Evolutionary conservation across 2,329 filamentous ascomycete genomes (phyloP).

Genomic region (Monosporascus cannonballus): DNA sequence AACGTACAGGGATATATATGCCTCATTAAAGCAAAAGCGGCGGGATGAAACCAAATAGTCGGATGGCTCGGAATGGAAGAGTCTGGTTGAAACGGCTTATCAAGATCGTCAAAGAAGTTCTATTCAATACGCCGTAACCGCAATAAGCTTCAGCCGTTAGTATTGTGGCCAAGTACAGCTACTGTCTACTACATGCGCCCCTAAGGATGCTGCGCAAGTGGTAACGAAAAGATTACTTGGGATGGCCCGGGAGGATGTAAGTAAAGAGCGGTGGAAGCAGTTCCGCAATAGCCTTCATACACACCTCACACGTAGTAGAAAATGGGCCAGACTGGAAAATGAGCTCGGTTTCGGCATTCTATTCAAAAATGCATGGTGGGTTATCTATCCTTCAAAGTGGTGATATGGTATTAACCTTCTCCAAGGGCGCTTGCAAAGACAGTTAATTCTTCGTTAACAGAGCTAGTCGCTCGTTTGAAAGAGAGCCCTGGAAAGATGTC

Average conservation of each 20-base stretch:
- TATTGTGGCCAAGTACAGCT: no score
- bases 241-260: neutral
- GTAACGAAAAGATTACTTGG: conserved; percentile 1
- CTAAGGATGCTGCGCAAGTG: neutral
- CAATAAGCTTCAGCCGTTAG: no score
- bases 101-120: no score
- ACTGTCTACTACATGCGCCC: neutral
- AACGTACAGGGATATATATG: no score
- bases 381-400: neutral
- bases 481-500: neutral
- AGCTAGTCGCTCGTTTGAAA: neutral
- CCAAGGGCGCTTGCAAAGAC: neutral
- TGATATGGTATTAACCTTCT: neutral
- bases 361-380: conserved; percentile 2
- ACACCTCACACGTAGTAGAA: conserved; percentile 1
- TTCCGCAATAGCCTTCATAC: neutral
- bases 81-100: no score
- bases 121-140: no score
- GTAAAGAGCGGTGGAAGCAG: neutral
- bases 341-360: conserved; percentile 2
- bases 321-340: conserved; percentile 1
- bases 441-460: neutral
- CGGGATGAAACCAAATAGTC: no score
- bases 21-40: no score
- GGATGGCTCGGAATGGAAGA: no score